These are phyloP conservation scores for Teunomyces cretensis DNA, from an alignment of 805 yeast genomes.

Conservation along the genomic window DNA sequence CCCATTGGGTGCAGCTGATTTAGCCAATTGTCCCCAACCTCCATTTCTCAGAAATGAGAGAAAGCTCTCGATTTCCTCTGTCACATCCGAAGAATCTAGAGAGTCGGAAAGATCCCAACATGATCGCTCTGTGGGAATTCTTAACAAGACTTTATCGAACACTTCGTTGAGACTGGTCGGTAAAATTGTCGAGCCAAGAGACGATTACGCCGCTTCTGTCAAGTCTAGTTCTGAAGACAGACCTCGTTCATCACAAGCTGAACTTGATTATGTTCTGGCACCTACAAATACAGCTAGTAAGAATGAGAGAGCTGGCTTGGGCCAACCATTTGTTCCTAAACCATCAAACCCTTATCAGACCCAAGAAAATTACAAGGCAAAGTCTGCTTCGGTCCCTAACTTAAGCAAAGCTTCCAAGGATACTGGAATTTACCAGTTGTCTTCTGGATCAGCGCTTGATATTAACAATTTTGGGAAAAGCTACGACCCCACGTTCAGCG, in stretches of 20 bases:
- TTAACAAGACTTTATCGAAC: slow-evolving; percentile 12
- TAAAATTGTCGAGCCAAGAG: slow-evolving; percentile 2
- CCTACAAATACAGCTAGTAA: background rate
- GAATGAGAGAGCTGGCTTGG: background rate
- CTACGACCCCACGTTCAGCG: slow-evolving; percentile 37
- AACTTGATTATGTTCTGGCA: background rate
- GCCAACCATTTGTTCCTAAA: slow-evolving; percentile 1
- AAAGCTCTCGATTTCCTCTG: slow-evolving; percentile 5
- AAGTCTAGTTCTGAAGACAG: background rate
- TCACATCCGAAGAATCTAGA: slow-evolving; percentile 7
- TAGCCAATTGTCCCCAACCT: slow-evolving; percentile 5
- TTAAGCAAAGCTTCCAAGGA: slow-evolving; percentile 7
- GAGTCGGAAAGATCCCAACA: slow-evolving; percentile 5
- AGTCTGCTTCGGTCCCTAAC: slow-evolving; percentile 15
- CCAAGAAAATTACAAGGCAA: background rate
- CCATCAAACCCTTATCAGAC: background rate
- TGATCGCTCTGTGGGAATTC: slow-evolving; percentile 10
- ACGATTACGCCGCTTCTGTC: background rate
- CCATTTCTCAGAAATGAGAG: background rate
- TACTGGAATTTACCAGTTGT: slow-evolving; percentile 10
- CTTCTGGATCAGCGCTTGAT: slow-evolving; percentile 38
- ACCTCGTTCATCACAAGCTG: slow-evolving; percentile 8
- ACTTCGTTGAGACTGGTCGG: slow-evolving; percentile 8
- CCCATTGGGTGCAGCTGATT: background rate
- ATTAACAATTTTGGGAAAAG: slow-evolving; percentile 39